Conservation (phyloP, 2,329 filamentous ascomycete genomes). For the Tolypocladium nubicola region DNA sequence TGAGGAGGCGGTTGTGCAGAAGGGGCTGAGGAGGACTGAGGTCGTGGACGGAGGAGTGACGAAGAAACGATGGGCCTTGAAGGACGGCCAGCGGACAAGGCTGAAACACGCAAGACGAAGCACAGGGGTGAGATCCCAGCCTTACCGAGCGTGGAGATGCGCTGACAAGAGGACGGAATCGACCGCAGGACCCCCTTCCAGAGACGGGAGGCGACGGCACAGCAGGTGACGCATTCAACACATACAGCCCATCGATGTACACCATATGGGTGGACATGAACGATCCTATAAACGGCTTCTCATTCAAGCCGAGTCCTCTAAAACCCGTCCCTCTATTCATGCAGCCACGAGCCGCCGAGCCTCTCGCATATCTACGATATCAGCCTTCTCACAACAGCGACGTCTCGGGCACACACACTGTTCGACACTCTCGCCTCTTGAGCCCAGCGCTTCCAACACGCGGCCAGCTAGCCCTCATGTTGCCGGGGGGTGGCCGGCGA, state of each 20-base stretch:
- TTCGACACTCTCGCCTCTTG: neutral
- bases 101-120: neutral
- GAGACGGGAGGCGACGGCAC: neutral
- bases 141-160: neutral
- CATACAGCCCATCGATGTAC: constrained; percentile 8
- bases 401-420: neutral
- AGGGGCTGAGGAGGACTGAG: constrained; percentile 32
- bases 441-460: neutral
- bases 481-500: neutral
- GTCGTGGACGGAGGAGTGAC: constrained; percentile 35
- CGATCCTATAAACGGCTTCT: constrained; percentile 34
- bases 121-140: neutral
- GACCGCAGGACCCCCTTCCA: neutral
- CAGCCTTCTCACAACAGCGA: neutral
- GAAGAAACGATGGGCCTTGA: constrained; percentile 24
- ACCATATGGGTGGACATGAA: constrained; percentile 39
- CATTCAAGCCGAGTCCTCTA: constrained; percentile 36
- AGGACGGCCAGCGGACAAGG: constrained; percentile 20
- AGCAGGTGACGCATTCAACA: constrained; percentile 5
- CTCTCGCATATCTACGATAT: neutral
- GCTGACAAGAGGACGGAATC: neutral
- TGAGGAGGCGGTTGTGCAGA: constrained; percentile 23
- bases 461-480: neutral
- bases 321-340: constrained; percentile 43
- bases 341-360: constrained; percentile 11